Evolutionary conservation across 441 rosid genomes (phyloP).

Genomic region (Flueggea neowawraea): DNA sequence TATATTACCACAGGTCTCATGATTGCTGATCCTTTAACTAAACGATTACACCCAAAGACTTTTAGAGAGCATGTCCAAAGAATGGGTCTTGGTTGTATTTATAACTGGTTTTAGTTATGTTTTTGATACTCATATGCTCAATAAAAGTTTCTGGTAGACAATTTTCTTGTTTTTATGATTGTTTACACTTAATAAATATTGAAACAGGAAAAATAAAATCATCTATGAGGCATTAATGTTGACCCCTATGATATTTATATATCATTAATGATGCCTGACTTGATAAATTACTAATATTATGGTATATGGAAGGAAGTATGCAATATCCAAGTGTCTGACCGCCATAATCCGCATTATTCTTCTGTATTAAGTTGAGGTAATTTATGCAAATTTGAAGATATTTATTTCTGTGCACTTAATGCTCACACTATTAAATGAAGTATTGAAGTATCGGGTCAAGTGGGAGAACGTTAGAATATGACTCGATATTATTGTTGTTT

Average conservation of each 20-base stretch:
- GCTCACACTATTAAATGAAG: no score
- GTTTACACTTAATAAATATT: neutral
- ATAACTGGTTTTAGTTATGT: neutral
- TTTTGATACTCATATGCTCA: neutral
- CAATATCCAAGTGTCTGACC: neutral
- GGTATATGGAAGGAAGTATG: neutral
- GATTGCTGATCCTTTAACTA: no score
- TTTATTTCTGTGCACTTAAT: no score
- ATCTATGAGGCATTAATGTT: no score
- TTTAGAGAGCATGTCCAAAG: neutral
- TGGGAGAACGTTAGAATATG: no score
- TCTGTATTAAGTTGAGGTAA: no score
- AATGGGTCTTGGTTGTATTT: neutral
- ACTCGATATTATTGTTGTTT: no score
- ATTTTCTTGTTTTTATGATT: neutral
- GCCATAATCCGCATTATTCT: neutral
- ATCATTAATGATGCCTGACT: no score
- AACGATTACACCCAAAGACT: neutral
- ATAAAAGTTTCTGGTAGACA: neutral
- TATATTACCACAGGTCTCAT: neutral
- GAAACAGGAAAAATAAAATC: no score
- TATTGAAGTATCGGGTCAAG: no score
- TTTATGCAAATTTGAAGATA: no score
- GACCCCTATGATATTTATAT: neutral
- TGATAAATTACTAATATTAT: neutral